Base-by-base conservation (phyloP, 352 stramenopile genomes). In the Globisporangium recalcitrans region DNA sequence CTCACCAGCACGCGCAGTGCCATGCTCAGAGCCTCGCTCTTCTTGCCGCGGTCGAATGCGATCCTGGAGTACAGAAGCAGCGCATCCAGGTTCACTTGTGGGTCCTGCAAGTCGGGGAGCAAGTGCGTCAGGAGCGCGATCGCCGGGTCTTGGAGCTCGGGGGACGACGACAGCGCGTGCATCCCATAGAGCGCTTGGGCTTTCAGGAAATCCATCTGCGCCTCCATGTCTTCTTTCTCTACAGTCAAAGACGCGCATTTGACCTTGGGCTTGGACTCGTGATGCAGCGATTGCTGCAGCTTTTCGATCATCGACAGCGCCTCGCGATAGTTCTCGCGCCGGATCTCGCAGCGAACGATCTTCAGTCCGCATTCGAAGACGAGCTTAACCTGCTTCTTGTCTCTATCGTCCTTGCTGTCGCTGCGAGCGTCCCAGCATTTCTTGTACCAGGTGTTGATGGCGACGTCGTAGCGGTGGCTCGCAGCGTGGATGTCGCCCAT, bases 11-110 rank as follows among this genome's bases (percentile, higher is more conserved):
- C 81, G 14, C 73, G 80, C 22, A 93, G 60, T 11, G 78, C 52
- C 81, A 93, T 93, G 59, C 73, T 80, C 36, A 93, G 48, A 3
- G 80, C 84, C 22, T 93, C 81, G 47, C 60, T 76, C 31, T 77
- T 79, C 48, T 77, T 81, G 13, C 78, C 80, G 3, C 81, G 75
- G 54, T 89, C 78, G 46, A 86, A 66, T 1, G 84, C 81, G 14
- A 93, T 79, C 22, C 49, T 73, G 4, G 78, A 73, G 49, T 91
- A 93, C 10, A 89, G 48, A 24, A 85, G 53, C 26, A 93, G 54
- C 2, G 84, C 84, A n/a, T 93, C 75, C 51, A 90, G 57, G 44
- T 88, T 87, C 53, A 88, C 68, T 1, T 61, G 58, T 2, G 77
- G 62, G 9, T 74, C 72, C 38, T 88, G 72, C 19, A 89, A 62